Evolutionary conservation across 768 basidiomycete genomes (phyloP).

Genomic region (Saitozyma podzolica): DNA sequence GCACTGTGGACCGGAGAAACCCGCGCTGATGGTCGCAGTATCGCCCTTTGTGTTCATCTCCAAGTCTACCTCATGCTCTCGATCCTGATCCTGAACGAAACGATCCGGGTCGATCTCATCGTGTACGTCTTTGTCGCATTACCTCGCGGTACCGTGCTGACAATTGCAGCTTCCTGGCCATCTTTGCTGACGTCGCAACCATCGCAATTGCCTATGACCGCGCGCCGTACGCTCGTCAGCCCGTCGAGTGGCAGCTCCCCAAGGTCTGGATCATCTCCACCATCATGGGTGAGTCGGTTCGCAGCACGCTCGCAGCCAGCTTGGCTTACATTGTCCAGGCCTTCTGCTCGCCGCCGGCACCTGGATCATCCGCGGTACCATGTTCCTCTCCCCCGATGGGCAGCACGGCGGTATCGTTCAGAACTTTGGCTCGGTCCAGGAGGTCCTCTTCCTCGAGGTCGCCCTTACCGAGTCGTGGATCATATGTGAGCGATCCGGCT

Average conservation of each 20-base stretch:
- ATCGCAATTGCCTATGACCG: slow-evolving; percentile 60
- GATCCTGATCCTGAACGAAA: slow-evolving; percentile 58
- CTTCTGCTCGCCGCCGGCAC: slow-evolving; percentile 56
- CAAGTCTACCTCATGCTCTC: slow-evolving; percentile 57
- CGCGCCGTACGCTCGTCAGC: slow-evolving; percentile 54
- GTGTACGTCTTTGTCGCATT: slow-evolving; percentile 36
- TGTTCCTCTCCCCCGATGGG: slow-evolving; percentile 47
- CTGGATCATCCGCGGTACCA: slow-evolving; percentile 57
- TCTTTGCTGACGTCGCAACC: slow-evolving; percentile 58
- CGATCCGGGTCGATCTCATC: slow-evolving; percentile 58
- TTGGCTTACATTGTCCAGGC: slow-evolving; percentile 11
- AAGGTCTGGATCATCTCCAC: slow-evolving; percentile 59
- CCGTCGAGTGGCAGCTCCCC: slow-evolving; percentile 60
- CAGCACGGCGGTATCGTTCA: slow-evolving; percentile 56
- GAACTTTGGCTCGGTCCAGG: slow-evolving; percentile 58
- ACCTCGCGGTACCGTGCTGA: slow-evolving; percentile 5
- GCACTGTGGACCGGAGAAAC: neutral
- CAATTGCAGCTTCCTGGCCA: slow-evolving; percentile 50
- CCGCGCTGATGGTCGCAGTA: slow-evolving; percentile 27
- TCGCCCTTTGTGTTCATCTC: slow-evolving; percentile 59
- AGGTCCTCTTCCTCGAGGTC: slow-evolving; percentile 58
- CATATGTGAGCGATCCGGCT: slow-evolving; percentile 45
- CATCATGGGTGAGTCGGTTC: slow-evolving; percentile 45
- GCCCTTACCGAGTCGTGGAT: slow-evolving; percentile 58
- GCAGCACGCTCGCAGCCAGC: neutral